Evolutionary conservation across 2,329 filamentous ascomycete species (phyloP).

Genomic region (Magnaporthiopsis rhizophila): DNA sequence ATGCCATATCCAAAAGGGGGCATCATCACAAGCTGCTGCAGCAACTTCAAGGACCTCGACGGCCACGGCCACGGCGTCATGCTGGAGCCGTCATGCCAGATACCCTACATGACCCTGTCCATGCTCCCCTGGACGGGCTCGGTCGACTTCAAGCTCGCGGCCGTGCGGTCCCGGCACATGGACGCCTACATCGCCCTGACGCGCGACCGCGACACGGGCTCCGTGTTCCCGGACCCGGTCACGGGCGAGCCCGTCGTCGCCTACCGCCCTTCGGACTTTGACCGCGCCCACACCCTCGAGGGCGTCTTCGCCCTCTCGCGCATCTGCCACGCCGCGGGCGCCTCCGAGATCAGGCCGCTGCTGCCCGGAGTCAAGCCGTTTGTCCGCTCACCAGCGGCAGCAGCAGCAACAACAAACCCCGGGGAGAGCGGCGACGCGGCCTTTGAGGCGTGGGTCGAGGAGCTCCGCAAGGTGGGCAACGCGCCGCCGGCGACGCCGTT

Average conservation of each 20-base stretch:
- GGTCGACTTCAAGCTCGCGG: constrained; percentile 63
- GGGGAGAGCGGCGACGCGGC: constrained; percentile 37
- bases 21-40: constrained; percentile 72
- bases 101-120: constrained; percentile 56
- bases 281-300: constrained; percentile 63
- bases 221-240: constrained; percentile 62
- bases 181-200: constrained; percentile 65
- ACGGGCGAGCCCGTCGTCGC: constrained; percentile 58
- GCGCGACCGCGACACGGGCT: constrained; percentile 68
- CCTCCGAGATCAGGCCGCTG: constrained; percentile 66
- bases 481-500: constrained; percentile 45
- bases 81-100: constrained; percentile 68
- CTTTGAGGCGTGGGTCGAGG: constrained; percentile 55
- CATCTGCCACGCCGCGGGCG: constrained; percentile 70
- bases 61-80: constrained; percentile 74
- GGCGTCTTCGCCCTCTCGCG: constrained; percentile 66
- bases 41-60: constrained; percentile 74
- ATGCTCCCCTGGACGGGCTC: constrained; percentile 60
- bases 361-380: constrained; percentile 60
- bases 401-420: not conserved
- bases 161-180: constrained; percentile 60
- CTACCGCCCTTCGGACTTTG: constrained; percentile 64
- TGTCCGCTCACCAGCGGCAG: constrained; percentile 24
- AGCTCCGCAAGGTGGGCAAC: constrained; percentile 39
- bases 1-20: constrained; percentile 41